Percentiles rank a stretch among this genome's conserved stretches.
Conservation (phyloP, 345 rosid genomes). For the Hypericum perforatum region DNA sequence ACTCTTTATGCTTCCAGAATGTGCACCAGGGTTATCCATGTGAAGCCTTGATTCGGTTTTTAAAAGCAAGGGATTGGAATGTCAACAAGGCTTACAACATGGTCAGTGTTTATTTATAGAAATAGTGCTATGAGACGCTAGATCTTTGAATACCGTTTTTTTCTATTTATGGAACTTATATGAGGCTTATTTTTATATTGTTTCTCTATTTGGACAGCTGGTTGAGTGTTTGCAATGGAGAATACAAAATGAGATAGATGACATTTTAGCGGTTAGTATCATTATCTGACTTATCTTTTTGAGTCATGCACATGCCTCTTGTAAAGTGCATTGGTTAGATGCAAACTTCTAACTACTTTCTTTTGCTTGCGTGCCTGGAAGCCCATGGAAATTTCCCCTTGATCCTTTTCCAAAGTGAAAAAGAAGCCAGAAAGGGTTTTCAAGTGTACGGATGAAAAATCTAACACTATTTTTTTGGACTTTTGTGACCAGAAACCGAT, state of each 20-base stretch:
- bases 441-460: too few species aligned
- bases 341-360: too few species aligned
- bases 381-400: too few species aligned
- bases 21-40: slow-evolving; percentile 24
- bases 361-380: too few species aligned
- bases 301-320: too few species aligned
- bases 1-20: slow-evolving; percentile 11
- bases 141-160: neutral
- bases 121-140: neutral
- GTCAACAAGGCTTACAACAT: slow-evolving; percentile 23
- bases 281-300: neutral
- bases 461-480: too few species aligned
- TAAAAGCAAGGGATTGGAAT: slow-evolving; percentile 27
- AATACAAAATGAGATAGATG: slow-evolving; percentile 20
- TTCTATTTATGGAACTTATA: neutral
- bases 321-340: too few species aligned
- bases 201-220: slow-evolving; percentile 12
- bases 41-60: slow-evolving; percentile 22
- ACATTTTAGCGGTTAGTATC: slow-evolving; percentile 17
- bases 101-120: slow-evolving; percentile 13
- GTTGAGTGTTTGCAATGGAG: slow-evolving; percentile 25
- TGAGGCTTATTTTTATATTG: neutral
- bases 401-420: too few species aligned
- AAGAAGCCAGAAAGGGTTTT: too few species aligned
- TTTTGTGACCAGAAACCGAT: too few species aligned